phyloP scores from a whole-genome alignment of 2,329 filamentous ascomycete species.

The Penicillium digitatum region DNA sequence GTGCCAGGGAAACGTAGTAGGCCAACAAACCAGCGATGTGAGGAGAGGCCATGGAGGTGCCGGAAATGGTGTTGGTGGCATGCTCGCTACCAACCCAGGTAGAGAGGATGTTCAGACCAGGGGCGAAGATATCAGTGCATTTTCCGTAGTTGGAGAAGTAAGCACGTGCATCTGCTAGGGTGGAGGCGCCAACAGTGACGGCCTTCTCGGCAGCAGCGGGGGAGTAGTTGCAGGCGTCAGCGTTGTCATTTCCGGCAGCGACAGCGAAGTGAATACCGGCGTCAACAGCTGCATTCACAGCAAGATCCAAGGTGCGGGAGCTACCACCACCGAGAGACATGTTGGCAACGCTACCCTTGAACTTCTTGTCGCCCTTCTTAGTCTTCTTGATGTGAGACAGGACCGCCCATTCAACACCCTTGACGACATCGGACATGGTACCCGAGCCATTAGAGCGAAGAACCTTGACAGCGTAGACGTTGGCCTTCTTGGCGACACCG shows the following conservation, averaged over 20 bases:
- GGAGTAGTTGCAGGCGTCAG: constrained; percentile 98
- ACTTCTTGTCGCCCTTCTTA: constrained; percentile 81
- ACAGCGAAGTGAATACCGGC: constrained; percentile 96
- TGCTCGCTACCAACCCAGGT: constrained; percentile 98
- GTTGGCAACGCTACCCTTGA: constrained; percentile 99
- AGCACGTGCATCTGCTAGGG: constrained; percentile 87
- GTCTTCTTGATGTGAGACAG: constrained; percentile 71
- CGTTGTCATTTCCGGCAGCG: constrained; percentile 97
- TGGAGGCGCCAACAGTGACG: constrained; percentile 92
- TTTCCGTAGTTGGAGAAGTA: constrained; percentile 99
- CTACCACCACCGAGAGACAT: constrained; percentile 99
- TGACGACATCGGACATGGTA: constrained; percentile 97
- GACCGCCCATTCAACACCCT: constrained; percentile 94
- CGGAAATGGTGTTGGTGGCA: constrained; percentile 97
- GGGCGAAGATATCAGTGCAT: constrained; percentile 99
- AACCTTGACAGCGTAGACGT: constrained; percentile 96
- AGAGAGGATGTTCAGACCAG: constrained; percentile 92
- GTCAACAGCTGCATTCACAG: constrained; percentile 88
- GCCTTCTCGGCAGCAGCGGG: constrained; percentile 88
- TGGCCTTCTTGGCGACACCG: constrained; percentile 98
- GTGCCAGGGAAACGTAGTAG: constrained; percentile 97
- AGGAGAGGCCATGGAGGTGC: constrained; percentile 98
- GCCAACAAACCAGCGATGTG: constrained; percentile 94
- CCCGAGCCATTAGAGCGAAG: constrained; percentile 95
- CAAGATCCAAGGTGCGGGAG: constrained; percentile 82